phyloP scores from a whole-genome alignment of 192 early-diverging fungal species.

The Coemansia sp. region DNA sequence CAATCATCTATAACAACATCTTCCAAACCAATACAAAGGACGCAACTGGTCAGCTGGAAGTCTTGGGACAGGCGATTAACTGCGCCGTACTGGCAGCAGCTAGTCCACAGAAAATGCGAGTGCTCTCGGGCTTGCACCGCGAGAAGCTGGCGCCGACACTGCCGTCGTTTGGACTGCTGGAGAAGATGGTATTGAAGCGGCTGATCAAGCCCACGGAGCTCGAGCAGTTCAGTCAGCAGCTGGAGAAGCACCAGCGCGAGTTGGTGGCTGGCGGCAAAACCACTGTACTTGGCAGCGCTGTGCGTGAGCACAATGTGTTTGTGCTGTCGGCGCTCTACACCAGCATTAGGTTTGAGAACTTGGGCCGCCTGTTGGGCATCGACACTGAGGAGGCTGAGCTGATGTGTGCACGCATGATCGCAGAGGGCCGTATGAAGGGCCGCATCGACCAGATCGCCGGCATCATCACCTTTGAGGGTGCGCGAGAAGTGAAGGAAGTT shows the following conservation, averaged over 20 bases:
- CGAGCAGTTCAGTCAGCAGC: constrained; percentile 69
- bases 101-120: constrained; percentile 84
- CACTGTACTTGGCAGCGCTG: constrained; percentile 80
- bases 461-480: constrained; percentile 81
- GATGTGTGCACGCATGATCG: constrained; percentile 87
- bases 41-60: constrained; percentile 60
- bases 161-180: constrained; percentile 74
- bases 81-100: constrained; percentile 91
- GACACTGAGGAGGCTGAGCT: constrained; percentile 80
- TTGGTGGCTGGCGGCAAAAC: constrained; percentile 72
- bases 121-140: constrained; percentile 87
- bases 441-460: constrained; percentile 91
- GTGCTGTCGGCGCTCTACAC: constrained; percentile 89
- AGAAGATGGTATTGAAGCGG: constrained; percentile 94
- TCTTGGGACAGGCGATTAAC: constrained; percentile 75
- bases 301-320: constrained; percentile 93
- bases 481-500: constrained; percentile 51
- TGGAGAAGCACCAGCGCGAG: constrained; percentile 81
- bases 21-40: constrained; percentile 70
- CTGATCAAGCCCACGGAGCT: constrained; percentile 79
- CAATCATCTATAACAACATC: constrained; percentile 81
- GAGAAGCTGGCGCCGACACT: constrained; percentile 87
- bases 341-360: constrained; percentile 87
- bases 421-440: constrained; percentile 83
- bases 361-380: constrained; percentile 77